These are phyloP conservation scores for Hemisphaericaspora subhashii DNA, from an alignment of 1,139 yeast genomes.

Conservation along the genomic window DNA sequence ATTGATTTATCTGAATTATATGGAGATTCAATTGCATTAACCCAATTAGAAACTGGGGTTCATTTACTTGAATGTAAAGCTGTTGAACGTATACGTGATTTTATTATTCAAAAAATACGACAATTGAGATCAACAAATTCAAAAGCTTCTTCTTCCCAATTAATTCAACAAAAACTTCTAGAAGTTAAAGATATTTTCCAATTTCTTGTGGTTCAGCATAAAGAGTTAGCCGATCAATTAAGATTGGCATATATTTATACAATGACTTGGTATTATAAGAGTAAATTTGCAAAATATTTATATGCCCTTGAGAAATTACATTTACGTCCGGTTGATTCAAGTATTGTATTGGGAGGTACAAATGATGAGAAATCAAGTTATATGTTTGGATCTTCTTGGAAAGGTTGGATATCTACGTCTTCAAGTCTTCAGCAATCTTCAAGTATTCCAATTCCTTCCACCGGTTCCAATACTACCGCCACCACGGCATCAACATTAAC, in stretches of 20 bases:
- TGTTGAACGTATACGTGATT: conserved; percentile 75
- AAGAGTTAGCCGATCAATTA: conserved; percentile 72
- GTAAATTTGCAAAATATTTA: conserved; percentile 76
- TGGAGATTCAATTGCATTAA: conserved; percentile 33
- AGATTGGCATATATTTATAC: conserved; percentile 81
- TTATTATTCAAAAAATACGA: conserved; percentile 63
- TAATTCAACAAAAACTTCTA: conserved; percentile 67
- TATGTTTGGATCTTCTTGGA: conserved; percentile 28
- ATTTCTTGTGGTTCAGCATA: conserved; percentile 56
- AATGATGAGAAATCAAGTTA: conserved; percentile 27
- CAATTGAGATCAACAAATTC: conserved; percentile 50
- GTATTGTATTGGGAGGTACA: conserved; percentile 50
- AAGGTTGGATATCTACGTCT: conserved; percentile 24
- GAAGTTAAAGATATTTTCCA: conserved; percentile 58
- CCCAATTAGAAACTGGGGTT: conserved; percentile 39
- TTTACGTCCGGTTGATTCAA: conserved; percentile 51
- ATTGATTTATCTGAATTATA: conserved; percentile 18
- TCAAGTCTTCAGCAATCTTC: conserved; percentile 2
- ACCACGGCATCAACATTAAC: conserved; percentile 17
- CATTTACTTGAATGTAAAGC: conserved; percentile 49
- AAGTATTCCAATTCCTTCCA: no score
- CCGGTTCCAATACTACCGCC: no score
- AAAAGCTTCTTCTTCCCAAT: conserved; percentile 57
- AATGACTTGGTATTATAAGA: conserved; percentile 88
- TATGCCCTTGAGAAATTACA: conserved; percentile 70